Evolutionary conservation across 345 rosid genomes (phyloP).

Genomic region (Zanthoxylum bungeanum): DNA sequence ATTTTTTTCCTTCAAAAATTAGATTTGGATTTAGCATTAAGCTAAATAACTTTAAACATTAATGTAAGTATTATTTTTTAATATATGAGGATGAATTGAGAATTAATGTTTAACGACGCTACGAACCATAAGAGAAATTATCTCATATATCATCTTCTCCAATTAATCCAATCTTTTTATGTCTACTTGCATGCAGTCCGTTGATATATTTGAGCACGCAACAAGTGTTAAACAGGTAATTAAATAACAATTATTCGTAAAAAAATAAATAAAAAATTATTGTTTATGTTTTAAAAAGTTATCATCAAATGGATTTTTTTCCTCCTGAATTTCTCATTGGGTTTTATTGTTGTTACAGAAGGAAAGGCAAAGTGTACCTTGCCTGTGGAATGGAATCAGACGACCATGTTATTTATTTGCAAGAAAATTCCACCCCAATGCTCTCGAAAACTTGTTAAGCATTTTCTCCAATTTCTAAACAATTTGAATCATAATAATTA

Average conservation of each 20-base stretch:
- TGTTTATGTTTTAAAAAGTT: not conserved
- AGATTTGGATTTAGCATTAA: no score
- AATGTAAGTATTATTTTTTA: no score
- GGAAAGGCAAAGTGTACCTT: constrained; percentile 53
- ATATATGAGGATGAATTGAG: not conserved
- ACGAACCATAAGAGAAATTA: not conserved
- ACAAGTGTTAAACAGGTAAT: constrained; percentile 88
- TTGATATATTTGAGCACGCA: constrained; percentile 67
- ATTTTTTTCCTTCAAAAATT: no score
- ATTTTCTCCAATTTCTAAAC: constrained; percentile 74
- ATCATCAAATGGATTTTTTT: not conserved
- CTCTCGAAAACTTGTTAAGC: constrained; percentile 62
- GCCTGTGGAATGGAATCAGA: constrained; percentile 86
- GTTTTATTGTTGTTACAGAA: constrained; percentile 28
- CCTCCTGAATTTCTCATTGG: not conserved
- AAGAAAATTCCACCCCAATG: constrained; percentile 77
- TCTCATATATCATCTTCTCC: not conserved
- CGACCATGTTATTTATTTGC: constrained; percentile 96
- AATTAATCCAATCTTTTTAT: not conserved
- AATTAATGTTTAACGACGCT: not conserved
- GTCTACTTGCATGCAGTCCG: constrained; percentile 49
- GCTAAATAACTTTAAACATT: no score
- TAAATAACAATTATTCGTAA: not conserved
- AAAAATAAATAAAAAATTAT: not conserved
- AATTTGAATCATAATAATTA: constrained; percentile 37